Conservation (phyloP, 2,329 filamentous ascomycete species). For the Chlorencoelia australis region DNA sequence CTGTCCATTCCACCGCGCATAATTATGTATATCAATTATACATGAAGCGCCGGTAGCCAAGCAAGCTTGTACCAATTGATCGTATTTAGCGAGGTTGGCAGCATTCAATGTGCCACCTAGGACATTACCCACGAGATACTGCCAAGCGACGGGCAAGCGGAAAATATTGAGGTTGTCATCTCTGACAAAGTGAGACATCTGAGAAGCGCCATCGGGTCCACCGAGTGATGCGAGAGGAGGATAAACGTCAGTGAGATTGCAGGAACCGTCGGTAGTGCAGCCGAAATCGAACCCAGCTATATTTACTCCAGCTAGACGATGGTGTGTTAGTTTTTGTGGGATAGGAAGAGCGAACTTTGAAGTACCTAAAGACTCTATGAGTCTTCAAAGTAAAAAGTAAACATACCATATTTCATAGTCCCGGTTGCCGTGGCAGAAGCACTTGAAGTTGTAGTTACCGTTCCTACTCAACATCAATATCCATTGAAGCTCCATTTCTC, state of each 20-base stretch:
- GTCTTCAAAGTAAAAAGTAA: background rate
- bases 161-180: slow-evolving; percentile 46
- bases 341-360: too few relatives aligned
- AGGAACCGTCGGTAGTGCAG: slow-evolving; percentile 32
- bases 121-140: slow-evolving; percentile 45
- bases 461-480: background rate
- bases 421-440: slow-evolving; percentile 6
- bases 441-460: background rate
- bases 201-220: slow-evolving; percentile 25
- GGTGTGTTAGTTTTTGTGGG: too few relatives aligned
- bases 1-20: slow-evolving; percentile 47
- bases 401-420: slow-evolving; percentile 15
- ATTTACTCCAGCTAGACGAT: slow-evolving; percentile 20
- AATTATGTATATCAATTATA: slow-evolving; percentile 50
- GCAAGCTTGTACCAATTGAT: slow-evolving; percentile 46
- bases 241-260: slow-evolving; percentile 24
- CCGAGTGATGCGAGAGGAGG: slow-evolving; percentile 26
- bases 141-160: slow-evolving; percentile 49
- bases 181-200: slow-evolving; percentile 28
- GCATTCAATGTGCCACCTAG: slow-evolving; percentile 40
- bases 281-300: slow-evolving; percentile 37
- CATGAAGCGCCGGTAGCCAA: slow-evolving; percentile 46
- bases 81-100: slow-evolving; percentile 40
- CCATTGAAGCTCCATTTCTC: background rate
- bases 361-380: too few relatives aligned